Base-by-base conservation (phyloP, 2,329 filamentous ascomycete genomes). In the Trichoderma hamatum region DNA sequence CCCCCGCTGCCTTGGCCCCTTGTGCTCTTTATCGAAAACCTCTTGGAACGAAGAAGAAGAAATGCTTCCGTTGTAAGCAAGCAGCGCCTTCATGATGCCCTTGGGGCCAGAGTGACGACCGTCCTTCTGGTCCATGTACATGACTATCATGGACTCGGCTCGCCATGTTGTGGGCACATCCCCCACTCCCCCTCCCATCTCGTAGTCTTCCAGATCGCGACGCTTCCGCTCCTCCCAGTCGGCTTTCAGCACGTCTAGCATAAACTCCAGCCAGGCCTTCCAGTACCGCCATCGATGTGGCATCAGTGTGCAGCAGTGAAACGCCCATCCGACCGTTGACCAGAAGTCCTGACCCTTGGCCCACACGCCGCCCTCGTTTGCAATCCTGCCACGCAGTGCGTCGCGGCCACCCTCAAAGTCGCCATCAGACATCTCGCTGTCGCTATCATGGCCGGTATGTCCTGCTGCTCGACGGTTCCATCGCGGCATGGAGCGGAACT, bases 241-340 rank as follows among this genome's bases (percentile, higher is more conserved):
- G 3, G 83, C 82, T 72, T 96, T 90, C 14, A 97, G 81, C 7
- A 92, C 88, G 74, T 94, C 91, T 5, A 96, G 79, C 85, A 97
- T 91, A 71, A 91, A 89, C 39, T 90, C 86, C 16, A 98, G 82
- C 92, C 93, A 97, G 9, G 88, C 80, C 73, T 86, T 89, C 94
- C 94, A 98, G 75, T 89, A 86, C 61, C 84, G 85, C 95, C 96
- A 98, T 24, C 95, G 86, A 51, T 86, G 84, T 1, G 89, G 89
- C 73, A 95, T 84, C 36, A 86, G 78, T 1, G 91, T 85, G 63
- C 93, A 94, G 81, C 95, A 98, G 76, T 95, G 96, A 78, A 98
- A 94, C 0, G 92, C 91, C 96, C 96, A 98, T 3, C 95, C 96
- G 0, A 96, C 86, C 0, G 92, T 87, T 52, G 89, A 87, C 93